These are phyloP conservation scores for Ceratocystis albifundus DNA, from an alignment of 2,329 filamentous ascomycete genomes.

Conservation along the genomic window DNA sequence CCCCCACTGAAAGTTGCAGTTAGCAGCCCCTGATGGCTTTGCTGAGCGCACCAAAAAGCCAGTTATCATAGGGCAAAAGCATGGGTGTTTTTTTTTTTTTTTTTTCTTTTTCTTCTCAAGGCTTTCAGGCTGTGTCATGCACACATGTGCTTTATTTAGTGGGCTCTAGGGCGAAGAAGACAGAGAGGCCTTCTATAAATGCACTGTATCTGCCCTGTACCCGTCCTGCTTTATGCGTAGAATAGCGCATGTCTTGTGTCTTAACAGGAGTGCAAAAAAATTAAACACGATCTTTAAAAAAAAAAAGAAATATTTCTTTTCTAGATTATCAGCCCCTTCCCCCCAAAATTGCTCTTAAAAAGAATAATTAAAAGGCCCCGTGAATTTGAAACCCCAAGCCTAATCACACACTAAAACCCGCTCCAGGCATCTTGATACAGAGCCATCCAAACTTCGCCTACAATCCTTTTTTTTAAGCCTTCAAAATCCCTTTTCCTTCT, in stretches of 20 bases:
- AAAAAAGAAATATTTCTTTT: too few species aligned
- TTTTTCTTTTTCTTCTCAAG: not conserved
- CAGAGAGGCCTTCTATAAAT: too few species aligned
- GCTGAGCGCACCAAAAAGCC: not conserved
- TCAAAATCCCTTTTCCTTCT: slow-evolving; percentile 15
- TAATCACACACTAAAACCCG: slow-evolving; percentile 15
- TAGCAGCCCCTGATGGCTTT: not conserved
- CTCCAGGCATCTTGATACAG: slow-evolving; percentile 16
- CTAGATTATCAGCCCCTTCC: too few species aligned
- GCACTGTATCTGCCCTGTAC: too few species aligned
- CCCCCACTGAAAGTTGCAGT: not conserved
- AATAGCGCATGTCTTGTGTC: too few species aligned
- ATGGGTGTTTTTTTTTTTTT: too few species aligned
- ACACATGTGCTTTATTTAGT: not conserved
- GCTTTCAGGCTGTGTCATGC: slow-evolving; percentile 1
- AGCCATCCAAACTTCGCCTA: slow-evolving; percentile 13
- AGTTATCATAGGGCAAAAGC: too few species aligned
- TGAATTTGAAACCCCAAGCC: slow-evolving; percentile 16
- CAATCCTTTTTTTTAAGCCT: slow-evolving; percentile 12
- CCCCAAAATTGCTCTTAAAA: not conserved
- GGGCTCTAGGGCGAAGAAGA: not conserved
- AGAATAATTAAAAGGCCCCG: slow-evolving; percentile 4
- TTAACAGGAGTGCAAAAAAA: too few species aligned
- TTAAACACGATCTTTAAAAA: too few species aligned
- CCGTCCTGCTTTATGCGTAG: too few species aligned